These are phyloP conservation scores for Fusarium zealandicum DNA, from an alignment of 2,329 filamentous ascomycete species.

Conservation along the genomic window DNA sequence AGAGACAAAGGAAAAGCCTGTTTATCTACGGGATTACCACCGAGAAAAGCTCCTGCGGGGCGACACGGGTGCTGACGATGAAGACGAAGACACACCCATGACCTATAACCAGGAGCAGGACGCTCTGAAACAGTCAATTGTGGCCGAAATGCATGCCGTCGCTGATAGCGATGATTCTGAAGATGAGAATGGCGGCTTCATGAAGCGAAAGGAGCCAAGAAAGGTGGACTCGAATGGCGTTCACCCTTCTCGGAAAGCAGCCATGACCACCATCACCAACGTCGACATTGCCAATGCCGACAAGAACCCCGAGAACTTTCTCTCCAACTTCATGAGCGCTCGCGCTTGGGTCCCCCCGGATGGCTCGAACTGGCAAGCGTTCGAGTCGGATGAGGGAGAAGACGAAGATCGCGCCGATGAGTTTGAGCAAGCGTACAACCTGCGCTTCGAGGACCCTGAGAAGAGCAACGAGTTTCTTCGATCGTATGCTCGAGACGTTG, in stretches of 20 bases:
- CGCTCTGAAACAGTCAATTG: slow-evolving; percentile 76
- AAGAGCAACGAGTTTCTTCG: slow-evolving; percentile 87
- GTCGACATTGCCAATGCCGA: slow-evolving; percentile 78
- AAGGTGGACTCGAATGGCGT: slow-evolving; percentile 54
- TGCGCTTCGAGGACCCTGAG: slow-evolving; percentile 91
- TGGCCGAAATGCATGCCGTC: slow-evolving; percentile 80
- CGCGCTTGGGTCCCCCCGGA: slow-evolving; percentile 84
- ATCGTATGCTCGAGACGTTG: slow-evolving; percentile 87
- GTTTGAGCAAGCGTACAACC: slow-evolving; percentile 92
- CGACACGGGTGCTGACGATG: slow-evolving; percentile 64
- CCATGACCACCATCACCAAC: slow-evolving; percentile 60
- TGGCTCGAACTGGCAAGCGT: slow-evolving; percentile 74
- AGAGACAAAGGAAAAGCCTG: slow-evolving; percentile 78
- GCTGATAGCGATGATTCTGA: slow-evolving; percentile 60
- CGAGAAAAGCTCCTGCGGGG: slow-evolving; percentile 85
- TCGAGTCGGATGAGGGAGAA: slow-evolving; percentile 94
- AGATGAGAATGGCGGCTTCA: slow-evolving; percentile 68
- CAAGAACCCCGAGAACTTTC: slow-evolving; percentile 86
- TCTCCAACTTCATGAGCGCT: slow-evolving; percentile 95
- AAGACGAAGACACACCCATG: slow-evolving; percentile 63
- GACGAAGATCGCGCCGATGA: slow-evolving; percentile 77
- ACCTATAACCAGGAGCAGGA: slow-evolving; percentile 93
- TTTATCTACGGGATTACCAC: slow-evolving; percentile 90
- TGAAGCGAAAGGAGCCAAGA: slow-evolving; percentile 72
- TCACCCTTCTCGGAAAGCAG: slow-evolving; percentile 62